Evolutionary conservation across 352 stramenopile genomes (phyloP).

Genomic region (Pythium dissotocum): DNA sequence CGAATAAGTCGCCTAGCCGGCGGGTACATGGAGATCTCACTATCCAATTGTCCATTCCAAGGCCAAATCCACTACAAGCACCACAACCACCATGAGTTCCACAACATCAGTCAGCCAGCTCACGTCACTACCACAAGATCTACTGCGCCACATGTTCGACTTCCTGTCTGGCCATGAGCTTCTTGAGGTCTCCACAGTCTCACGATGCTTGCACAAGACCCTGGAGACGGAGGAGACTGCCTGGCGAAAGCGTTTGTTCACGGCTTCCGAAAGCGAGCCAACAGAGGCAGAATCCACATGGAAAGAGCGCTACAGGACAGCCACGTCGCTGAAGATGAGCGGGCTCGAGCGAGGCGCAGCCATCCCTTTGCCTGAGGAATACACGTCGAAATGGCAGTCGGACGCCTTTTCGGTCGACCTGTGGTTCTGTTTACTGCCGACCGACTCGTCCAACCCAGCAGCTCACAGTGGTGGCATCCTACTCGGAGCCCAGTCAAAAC

Average conservation of each 20-base stretch:
- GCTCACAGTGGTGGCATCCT: slow-evolving; percentile 33
- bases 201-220: not conserved
- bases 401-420: slow-evolving; percentile 39
- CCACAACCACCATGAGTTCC: not conserved
- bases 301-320: slow-evolving; percentile 11
- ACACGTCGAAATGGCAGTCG: slow-evolving; percentile 14
- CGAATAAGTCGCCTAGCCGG: not conserved
- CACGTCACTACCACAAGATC: slow-evolving; percentile 19
- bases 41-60: slow-evolving; percentile 6
- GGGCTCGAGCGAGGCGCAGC: slow-evolving; percentile 12
- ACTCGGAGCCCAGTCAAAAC: slow-evolving; percentile 43
- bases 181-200: slow-evolving; percentile 28
- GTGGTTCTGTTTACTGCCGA: slow-evolving; percentile 39
- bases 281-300: not conserved
- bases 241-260: slow-evolving; percentile 12
- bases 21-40: not conserved
- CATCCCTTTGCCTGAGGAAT: slow-evolving; percentile 12
- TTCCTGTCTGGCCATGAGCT: slow-evolving; percentile 32
- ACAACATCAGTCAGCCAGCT: slow-evolving; percentile 1
- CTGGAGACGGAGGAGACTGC: slow-evolving; percentile 2
- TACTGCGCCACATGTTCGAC: slow-evolving; percentile 23
- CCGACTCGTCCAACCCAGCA: not conserved
- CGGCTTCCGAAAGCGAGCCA: not conserved
- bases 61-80: not conserved
- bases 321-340: slow-evolving; percentile 9